phyloP scores from a whole-genome alignment of 2,329 filamentous ascomycete genomes.

The Purpureocillium lavendulum region DNA sequence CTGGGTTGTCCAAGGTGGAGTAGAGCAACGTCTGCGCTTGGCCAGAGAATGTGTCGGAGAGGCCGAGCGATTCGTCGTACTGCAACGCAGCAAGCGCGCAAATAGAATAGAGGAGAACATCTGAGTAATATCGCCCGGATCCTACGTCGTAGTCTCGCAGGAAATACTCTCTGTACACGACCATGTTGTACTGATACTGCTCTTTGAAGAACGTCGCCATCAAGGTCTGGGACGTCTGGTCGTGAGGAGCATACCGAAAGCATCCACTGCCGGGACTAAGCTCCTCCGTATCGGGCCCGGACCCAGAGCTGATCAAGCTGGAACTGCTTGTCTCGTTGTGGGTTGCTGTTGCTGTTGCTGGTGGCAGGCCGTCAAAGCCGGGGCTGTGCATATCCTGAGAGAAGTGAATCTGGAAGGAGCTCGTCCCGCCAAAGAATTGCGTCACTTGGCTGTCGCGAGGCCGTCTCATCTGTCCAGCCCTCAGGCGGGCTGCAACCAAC shows the following conservation, averaged over 20 bases:
- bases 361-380: constrained; percentile 3
- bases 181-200: constrained; percentile 40
- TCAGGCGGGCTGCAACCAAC: constrained; percentile 21
- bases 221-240: constrained; percentile 32
- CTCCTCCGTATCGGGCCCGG: constrained; percentile 6
- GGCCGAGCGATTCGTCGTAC: constrained; percentile 27
- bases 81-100: constrained; percentile 40
- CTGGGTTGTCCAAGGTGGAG: constrained; percentile 33
- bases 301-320: not conserved
- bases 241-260: constrained; percentile 32
- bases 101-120: constrained; percentile 38
- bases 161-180: constrained; percentile 42
- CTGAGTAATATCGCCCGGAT: constrained; percentile 38
- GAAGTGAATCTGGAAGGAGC: constrained; percentile 32
- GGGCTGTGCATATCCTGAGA: constrained; percentile 17
- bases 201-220: constrained; percentile 40
- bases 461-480: constrained; percentile 27
- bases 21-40: constrained; percentile 37
- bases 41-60: constrained; percentile 34
- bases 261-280: constrained; percentile 8
- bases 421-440: constrained; percentile 41
- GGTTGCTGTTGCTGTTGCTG: constrained; percentile 2
- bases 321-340: not conserved
- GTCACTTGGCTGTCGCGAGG: constrained; percentile 29
- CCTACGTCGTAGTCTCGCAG: constrained; percentile 39